Percentiles rank a stretch among this genome's conserved stretches.
These are phyloP conservation scores for Erysiphe neolycopersici DNA, from an alignment of 2,329 filamentous ascomycete genomes.

Conservation along the genomic window DNA sequence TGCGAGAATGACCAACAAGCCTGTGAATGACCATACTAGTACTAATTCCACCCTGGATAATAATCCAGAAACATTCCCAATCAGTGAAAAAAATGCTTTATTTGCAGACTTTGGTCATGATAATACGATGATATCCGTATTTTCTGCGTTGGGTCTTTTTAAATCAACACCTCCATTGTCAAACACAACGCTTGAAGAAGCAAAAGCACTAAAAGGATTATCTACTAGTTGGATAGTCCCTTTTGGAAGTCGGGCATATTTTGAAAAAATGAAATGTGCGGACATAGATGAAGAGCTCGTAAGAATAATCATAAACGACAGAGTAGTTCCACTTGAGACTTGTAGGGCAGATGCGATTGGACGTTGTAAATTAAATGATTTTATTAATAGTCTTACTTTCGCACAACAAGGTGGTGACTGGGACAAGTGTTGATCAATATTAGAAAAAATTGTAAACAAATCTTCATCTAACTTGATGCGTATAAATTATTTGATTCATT, in stretches of 20 bases:
- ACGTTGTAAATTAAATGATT: conserved; percentile 40
- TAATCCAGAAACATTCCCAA: conserved; percentile 42
- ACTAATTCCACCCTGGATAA: conserved; percentile 56
- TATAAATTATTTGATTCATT: too few species aligned
- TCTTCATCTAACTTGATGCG: too few species aligned
- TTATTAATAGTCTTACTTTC: conserved; percentile 52
- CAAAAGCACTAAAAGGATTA: conserved; percentile 34
- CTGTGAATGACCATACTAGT: conserved; percentile 46
- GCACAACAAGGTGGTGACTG: conserved; percentile 46
- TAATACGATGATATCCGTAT: conserved; percentile 57
- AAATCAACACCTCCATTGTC: conserved; percentile 31
- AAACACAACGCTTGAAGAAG: conserved; percentile 22
- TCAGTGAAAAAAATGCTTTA: conserved; percentile 27
- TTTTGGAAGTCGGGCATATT: conserved; percentile 55
- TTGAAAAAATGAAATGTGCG: conserved; percentile 61
- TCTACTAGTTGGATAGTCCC: conserved; percentile 57
- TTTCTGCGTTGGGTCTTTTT: conserved; percentile 54
- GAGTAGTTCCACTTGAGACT: conserved; percentile 42
- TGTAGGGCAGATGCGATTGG: conserved; percentile 47
- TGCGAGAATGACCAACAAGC: conserved; percentile 41
- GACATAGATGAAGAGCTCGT: conserved; percentile 39
- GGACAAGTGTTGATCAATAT: conserved; percentile 25
- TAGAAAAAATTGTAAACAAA: too few species aligned
- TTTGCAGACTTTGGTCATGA: conserved; percentile 89
- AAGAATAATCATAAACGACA: conserved; percentile 58